Percentiles rank a stretch among this genome's conserved stretches.
Evolutionary conservation across 176 grass and related monocot genomes (phyloP).

Genomic region (Triticum dicoccoides): DNA sequence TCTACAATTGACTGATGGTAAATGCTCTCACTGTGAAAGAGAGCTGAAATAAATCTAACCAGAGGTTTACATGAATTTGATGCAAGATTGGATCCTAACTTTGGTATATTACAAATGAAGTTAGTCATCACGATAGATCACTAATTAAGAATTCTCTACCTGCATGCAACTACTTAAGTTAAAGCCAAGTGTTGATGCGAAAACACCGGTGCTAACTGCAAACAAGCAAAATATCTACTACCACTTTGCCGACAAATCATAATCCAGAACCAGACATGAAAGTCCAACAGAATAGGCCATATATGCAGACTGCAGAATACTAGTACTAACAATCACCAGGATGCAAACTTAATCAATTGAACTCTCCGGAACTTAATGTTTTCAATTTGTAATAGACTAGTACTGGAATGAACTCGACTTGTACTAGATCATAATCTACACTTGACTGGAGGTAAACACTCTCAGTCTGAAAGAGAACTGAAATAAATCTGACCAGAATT

Average conservation of each 20-base stretch:
- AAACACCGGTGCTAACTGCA: not conserved
- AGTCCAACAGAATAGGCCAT: not conserved
- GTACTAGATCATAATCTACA: not conserved
- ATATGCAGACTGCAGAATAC: not conserved
- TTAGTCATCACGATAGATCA: too few species aligned
- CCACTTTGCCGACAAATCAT: not conserved
- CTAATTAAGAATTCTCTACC: too few species aligned
- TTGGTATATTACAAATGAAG: too few species aligned
- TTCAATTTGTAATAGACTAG: not conserved
- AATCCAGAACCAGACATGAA: not conserved
- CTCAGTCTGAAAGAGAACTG: too few species aligned
- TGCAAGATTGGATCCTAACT: too few species aligned
- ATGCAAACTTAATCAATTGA: not conserved
- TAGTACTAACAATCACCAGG: not conserved
- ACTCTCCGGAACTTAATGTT: not conserved
- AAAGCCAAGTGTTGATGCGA: too few species aligned
- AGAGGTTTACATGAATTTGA: too few species aligned
- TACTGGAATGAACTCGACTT: not conserved
- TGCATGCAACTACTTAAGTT: not conserved
- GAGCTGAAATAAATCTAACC: too few species aligned
- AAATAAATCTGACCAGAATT: not conserved
- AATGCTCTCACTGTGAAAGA: too few species aligned
- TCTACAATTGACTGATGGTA: too few species aligned
- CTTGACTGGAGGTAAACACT: not conserved
- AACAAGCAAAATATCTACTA: not conserved